Evolutionary conservation across 140 eudicot species (phyloP), one percentile per base, ranked within the genome.

Genomic region (Erigeron philadelphicus): DNA sequence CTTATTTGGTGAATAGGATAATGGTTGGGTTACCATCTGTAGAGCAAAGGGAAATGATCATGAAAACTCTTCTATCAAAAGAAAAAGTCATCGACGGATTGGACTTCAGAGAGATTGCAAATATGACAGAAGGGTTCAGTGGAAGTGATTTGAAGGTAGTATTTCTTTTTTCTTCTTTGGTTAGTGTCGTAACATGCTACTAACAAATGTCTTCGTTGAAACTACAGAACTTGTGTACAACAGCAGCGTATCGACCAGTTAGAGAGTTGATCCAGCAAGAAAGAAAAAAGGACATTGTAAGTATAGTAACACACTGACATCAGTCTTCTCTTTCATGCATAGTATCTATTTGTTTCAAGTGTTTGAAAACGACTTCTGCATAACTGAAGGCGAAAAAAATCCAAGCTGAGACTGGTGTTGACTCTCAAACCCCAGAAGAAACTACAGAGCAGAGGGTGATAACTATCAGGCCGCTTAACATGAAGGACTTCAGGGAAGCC

Each of bases 191-290:
- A 46, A 52, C 49, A 31, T 48, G 60, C 16, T 19, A 17, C 40
- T 65, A 41, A 64, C 58, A 11, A 65, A 10, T 7, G 57, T 35
- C 43, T 11, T 71, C 68, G 60, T 56, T 72, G 21, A 49, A 43
- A 70, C 44, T 66, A 44, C 87, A 92, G 98, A 92, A 92, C 73
- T 84, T 92, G 77, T 92, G 96, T 83, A 86, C 90, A 53, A 86
- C 95, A 61, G 98, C 98, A 72, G 98, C 98, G 68, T 88, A 88
- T 74, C 88, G 98, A 53, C 98, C 98, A 13, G 96, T 92, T 54
- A 80, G 98, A 81, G 98, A 92, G 79, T 75, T 88, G 75, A 86
- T 91, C 75, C 88, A 84, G 81, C 93, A 86, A 72, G 98, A 92
- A 79, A 81, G 88, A 56, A 65, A 72, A 49, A 88, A 86, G 52